Percentiles rank a stretch among this genome's conserved stretches.
Conservation (phyloP, 148 eudicot species). For the Cornus kousa region DNA sequence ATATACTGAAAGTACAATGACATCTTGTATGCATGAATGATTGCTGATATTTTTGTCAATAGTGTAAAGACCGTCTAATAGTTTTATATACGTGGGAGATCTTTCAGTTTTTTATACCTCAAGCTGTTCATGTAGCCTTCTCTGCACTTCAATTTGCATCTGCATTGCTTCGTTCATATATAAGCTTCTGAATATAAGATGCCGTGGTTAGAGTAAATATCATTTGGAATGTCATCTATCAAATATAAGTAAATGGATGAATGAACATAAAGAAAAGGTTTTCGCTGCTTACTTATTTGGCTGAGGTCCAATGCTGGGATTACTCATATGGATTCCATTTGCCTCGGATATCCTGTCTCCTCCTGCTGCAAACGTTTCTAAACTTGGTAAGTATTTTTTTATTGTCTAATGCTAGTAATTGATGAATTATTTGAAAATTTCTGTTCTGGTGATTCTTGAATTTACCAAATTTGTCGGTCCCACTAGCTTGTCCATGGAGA, state of each 20-base stretch:
- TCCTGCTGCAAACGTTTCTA: conserved; percentile 36
- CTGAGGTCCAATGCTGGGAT: conserved; percentile 45
- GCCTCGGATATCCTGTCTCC: conserved; percentile 48
- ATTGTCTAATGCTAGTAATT: neutral
- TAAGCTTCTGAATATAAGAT: conserved; percentile 48
- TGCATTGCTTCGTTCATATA: conserved; percentile 82
- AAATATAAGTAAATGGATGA: conserved; percentile 11
- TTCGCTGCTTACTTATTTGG: conserved; percentile 50
- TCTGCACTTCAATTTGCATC: conserved; percentile 92
- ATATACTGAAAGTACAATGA: neutral
- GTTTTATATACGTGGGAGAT: neutral
- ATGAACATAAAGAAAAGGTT: neutral
- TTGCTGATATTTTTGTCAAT: neutral
- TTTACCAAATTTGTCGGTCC: conserved; percentile 58
- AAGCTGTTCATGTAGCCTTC: conserved; percentile 89
- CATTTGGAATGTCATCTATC: neutral
- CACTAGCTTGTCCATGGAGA: conserved; percentile 62
- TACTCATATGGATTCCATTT: conserved; percentile 46
- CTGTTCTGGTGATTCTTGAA: neutral
- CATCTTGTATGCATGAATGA: neutral
- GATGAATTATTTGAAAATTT: neutral
- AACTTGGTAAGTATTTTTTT: neutral
- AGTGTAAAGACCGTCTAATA: neutral
- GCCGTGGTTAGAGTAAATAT: conserved; percentile 6
- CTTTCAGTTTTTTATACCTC: conserved; percentile 53